These are phyloP conservation scores for Cafeteria roenbergensis DNA, from an alignment of 108 stramenopile genomes.

Conservation along the genomic window DNA sequence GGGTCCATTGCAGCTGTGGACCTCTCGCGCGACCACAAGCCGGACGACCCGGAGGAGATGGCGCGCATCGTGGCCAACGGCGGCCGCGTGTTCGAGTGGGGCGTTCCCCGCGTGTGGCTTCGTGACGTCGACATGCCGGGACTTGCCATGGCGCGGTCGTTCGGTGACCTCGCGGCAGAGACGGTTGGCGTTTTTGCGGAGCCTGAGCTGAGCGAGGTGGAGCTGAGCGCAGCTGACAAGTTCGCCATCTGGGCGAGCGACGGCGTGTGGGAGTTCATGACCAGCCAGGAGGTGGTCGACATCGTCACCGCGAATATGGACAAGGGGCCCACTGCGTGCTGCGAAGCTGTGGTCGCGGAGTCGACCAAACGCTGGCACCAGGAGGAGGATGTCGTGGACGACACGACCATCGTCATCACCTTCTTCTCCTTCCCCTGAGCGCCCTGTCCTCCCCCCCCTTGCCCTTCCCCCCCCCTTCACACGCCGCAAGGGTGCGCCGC, in stretches of 20 bases:
- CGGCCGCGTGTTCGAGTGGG: conserved; percentile 35
- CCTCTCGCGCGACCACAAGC: conserved; percentile 38
- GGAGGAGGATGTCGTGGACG: conserved; percentile 20
- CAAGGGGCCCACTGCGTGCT: conserved; percentile 2
- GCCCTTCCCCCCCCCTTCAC: too few species aligned
- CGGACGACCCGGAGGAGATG: conserved; percentile 26
- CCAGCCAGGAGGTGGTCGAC: conserved; percentile 31
- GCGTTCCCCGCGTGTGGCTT: conserved; percentile 25
- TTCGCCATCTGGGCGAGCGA: conserved; percentile 40
- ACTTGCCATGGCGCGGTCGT: conserved; percentile 76
- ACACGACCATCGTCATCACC: conserved; percentile 13
- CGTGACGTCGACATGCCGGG: conserved; percentile 17
- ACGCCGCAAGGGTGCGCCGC: too few species aligned
- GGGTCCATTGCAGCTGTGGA: conserved; percentile 26
- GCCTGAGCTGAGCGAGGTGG: conserved; percentile 48
- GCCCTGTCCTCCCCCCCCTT: too few species aligned
- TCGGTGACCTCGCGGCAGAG: conserved; percentile 85
- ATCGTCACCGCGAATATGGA: conserved; percentile 11
- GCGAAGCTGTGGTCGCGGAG: conserved; percentile 12
- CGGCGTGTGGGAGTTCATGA: conserved; percentile 38
- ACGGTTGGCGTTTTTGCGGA: conserved; percentile 74
- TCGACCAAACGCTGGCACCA: conserved; percentile 9
- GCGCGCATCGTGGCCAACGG: conserved; percentile 32
- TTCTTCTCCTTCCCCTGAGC: background rate
- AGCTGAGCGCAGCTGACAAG: conserved; percentile 27